phyloP scores from a whole-genome alignment of 352 stramenopile genomes.

The Saprolegnia diclina region DNA sequence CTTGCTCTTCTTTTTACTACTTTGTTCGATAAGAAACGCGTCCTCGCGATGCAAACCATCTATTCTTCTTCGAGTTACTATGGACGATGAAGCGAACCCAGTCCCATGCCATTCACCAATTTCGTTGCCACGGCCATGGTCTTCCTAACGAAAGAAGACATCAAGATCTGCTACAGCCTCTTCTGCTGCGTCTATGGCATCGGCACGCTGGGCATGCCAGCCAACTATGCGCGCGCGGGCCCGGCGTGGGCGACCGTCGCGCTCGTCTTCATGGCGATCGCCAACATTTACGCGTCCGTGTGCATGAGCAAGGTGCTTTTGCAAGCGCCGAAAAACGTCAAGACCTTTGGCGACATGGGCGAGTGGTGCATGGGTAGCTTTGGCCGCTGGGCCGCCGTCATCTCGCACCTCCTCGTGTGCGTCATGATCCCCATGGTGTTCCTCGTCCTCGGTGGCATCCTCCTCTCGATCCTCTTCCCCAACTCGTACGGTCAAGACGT shows the following conservation, averaged over 20 bases:
- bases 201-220: slow-evolving; percentile 28
- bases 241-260: slow-evolving; percentile 22
- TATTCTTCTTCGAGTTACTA: too few relatives aligned
- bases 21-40: too few relatives aligned
- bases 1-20: too few relatives aligned
- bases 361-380: slow-evolving; percentile 28
- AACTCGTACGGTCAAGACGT: slow-evolving; percentile 5
- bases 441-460: slow-evolving; percentile 26
- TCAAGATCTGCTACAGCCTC: slow-evolving; percentile 27
- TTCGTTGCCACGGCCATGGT: too few relatives aligned
- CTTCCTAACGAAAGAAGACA: slow-evolving; percentile 21
- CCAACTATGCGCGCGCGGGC: slow-evolving; percentile 25
- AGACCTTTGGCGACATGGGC: slow-evolving; percentile 29
- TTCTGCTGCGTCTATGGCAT: slow-evolving; percentile 30
- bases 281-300: slow-evolving; percentile 28
- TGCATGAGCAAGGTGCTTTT: slow-evolving; percentile 23
- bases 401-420: slow-evolving; percentile 25
- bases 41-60: too few relatives aligned
- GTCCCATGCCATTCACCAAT: too few relatives aligned
- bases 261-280: slow-evolving; percentile 25
- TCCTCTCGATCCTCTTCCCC: slow-evolving; percentile 23
- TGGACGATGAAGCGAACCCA: too few relatives aligned
- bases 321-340: slow-evolving; percentile 19
- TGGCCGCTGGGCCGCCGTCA: slow-evolving; percentile 22
- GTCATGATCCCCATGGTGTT: slow-evolving; percentile 26